Base-by-base conservation (phyloP, 176 grass and related monocot species). In the Hsuehochloa calcarea region DNA sequence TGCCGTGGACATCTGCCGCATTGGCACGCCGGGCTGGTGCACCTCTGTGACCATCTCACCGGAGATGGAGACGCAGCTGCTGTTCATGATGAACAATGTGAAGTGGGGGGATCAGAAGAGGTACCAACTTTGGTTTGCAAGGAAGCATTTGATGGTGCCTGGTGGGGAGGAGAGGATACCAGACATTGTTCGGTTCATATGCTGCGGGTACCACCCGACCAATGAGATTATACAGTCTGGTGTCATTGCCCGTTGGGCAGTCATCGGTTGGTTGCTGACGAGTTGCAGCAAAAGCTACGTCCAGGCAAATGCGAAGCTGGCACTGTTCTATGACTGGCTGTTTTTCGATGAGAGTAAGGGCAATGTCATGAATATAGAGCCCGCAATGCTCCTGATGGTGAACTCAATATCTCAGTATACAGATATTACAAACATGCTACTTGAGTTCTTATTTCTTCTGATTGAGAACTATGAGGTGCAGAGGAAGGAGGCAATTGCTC, bases 401-500 rank as follows among this genome's bases (percentile, higher is more conserved):
- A 93, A 94, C 81, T 98, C 96, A 7, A 50, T 90, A 56, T 88
- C 93, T 58, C 91, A 95, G 69, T 93, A 98, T 85, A 54, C 81
- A 5, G 93, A 98, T 25, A 93, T 98, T 60, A 92, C 91, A 26
- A 89, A 88, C 81, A 90, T 84, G 80, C 90, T 95, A 51, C 68
- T 98, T 49, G 96, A 98, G 76, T 98, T 95, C 80, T 82, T 98
- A 82, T 95, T 98, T 89, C 85, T 98, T 62, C 72, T 98, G 38
- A 80, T 98, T 47, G 96, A 95, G 40, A 93, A 95, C 76, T 98
- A 94, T 90, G 93, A 98, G 75, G 88, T 86, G 56, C 59, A 22
- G 62, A 88, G 88, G 45, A 98, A 87, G 70, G 87, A 88, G 52
- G 70, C 78, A 2, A 84, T 98, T 67, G 83, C 80, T 74, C 66